These are phyloP conservation scores for Ogataea ganodermae DNA, from an alignment of 805 yeast genomes.

Conservation along the genomic window DNA sequence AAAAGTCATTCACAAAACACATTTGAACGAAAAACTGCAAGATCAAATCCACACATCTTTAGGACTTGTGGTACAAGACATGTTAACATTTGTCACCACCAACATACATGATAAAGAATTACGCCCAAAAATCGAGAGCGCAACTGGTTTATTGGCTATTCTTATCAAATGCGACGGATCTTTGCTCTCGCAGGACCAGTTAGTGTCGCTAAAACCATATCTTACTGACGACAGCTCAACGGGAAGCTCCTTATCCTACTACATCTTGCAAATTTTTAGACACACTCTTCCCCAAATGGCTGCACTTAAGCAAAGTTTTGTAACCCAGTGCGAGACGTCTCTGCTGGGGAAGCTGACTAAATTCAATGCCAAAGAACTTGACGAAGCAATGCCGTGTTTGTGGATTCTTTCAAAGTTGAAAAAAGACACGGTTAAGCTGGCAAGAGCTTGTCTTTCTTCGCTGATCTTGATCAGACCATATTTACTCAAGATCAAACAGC, in stretches of 20 bases:
- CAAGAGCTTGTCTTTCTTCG: conserved; percentile 66
- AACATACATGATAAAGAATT: conserved; percentile 32
- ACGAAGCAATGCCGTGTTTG: conserved; percentile 72
- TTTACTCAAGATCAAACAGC: conserved; percentile 29
- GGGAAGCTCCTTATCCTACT: conserved; percentile 44
- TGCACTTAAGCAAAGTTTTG: conserved; percentile 52
- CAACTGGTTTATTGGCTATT: conserved; percentile 54
- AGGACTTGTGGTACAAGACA: conserved; percentile 35
- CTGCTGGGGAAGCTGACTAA: conserved; percentile 61
- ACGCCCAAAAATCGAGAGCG: conserved; percentile 33
- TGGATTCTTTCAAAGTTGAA: conserved; percentile 56
- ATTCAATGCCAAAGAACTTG: conserved; percentile 58
- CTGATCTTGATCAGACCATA: conserved; percentile 52
- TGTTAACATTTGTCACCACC: conserved; percentile 41
- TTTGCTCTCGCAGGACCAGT: conserved; percentile 65
- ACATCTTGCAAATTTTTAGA: conserved; percentile 56
- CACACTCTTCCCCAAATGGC: conserved; percentile 45
- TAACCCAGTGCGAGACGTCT: conserved; percentile 49
- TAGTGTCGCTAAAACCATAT: conserved; percentile 65
- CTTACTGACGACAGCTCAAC: conserved; percentile 49
- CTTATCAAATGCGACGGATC: conserved; percentile 54
- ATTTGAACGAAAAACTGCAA: conserved; percentile 21
- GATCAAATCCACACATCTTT: conserved; percentile 26
- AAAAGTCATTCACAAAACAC: conserved; percentile 39
- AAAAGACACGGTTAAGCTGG: conserved; percentile 49